Conservation (phyloP, 345 rosid species). For the Corymbia maculata region DNA sequence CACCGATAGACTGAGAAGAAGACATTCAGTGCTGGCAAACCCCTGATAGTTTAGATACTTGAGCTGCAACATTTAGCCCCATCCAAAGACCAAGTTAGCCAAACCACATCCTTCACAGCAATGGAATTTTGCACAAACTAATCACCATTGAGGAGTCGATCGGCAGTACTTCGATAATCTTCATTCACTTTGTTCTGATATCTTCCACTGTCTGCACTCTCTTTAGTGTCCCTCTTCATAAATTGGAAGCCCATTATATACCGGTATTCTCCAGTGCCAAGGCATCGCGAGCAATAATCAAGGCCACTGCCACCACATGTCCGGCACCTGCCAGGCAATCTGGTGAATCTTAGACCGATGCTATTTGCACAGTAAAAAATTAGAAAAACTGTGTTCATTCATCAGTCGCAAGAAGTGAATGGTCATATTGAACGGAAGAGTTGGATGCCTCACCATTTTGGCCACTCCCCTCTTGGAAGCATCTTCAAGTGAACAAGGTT, state of each 20-base stretch:
- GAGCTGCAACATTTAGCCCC: background rate
- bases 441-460: constrained; percentile 52
- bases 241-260: constrained; percentile 55
- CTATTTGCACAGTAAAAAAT: background rate
- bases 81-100: background rate
- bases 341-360: background rate
- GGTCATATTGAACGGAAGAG: background rate
- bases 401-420: background rate
- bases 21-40: background rate
- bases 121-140: background rate
- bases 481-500: constrained; percentile 32
- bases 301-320: constrained; percentile 82
- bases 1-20: background rate
- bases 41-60: background rate
- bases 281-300: constrained; percentile 58
- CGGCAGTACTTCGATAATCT: background rate
- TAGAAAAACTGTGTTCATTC: background rate
- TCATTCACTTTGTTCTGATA: background rate
- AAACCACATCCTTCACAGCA: background rate
- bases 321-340: constrained; percentile 38
- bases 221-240: constrained; percentile 23
- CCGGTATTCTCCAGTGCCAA: constrained; percentile 65
- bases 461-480: constrained; percentile 87
- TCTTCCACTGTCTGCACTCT: background rate
- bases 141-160: background rate